Percentiles rank a stretch among this genome's conserved stretches.
These are phyloP conservation scores for Pseudocercospora macadamiae DNA, from an alignment of 2,329 filamentous ascomycete genomes.

Conservation along the genomic window DNA sequence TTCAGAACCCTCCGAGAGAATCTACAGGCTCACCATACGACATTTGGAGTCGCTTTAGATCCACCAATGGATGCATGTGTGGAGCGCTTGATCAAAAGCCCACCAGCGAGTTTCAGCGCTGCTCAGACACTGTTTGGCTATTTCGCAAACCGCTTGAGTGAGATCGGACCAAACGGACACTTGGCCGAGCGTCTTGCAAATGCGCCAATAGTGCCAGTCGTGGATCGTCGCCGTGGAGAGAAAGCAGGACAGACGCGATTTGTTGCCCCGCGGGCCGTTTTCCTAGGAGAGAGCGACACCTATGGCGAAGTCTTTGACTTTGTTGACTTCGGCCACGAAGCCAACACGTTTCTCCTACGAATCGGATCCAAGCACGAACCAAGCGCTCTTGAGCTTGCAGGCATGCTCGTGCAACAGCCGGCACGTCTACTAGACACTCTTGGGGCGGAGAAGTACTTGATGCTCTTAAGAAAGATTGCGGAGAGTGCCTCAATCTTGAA, in stretches of 20 bases:
- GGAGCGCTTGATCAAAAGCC: constrained; percentile 69
- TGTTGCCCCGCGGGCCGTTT: constrained; percentile 73
- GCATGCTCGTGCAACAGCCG: constrained; percentile 81
- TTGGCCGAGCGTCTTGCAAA: constrained; percentile 64
- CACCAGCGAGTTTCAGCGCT: constrained; percentile 67
- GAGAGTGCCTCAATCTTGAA: constrained; percentile 71
- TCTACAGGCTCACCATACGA: constrained; percentile 76
- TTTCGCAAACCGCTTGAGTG: constrained; percentile 74
- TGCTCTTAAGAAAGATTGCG: constrained; percentile 77
- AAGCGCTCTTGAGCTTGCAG: constrained; percentile 80
- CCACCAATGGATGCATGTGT: constrained; percentile 79
- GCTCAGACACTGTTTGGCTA: constrained; percentile 80
- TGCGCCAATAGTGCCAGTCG: constrained; percentile 73
- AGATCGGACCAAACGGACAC: constrained; percentile 63
- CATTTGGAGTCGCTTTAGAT: constrained; percentile 83
- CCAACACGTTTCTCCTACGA: constrained; percentile 84
- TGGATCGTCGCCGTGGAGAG: constrained; percentile 25
- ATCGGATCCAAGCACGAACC: constrained; percentile 92
- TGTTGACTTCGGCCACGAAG: constrained; percentile 86
- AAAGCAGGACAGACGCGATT: constrained; percentile 48
- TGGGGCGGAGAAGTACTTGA: constrained; percentile 84
- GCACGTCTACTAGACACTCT: constrained; percentile 78
- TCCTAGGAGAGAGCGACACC: constrained; percentile 71
- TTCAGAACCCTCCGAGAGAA: constrained; percentile 77
- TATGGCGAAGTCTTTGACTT: constrained; percentile 96